These are phyloP conservation scores for Epichloe scottii DNA, from an alignment of 2,329 filamentous ascomycete genomes.

Conservation along the genomic window DNA sequence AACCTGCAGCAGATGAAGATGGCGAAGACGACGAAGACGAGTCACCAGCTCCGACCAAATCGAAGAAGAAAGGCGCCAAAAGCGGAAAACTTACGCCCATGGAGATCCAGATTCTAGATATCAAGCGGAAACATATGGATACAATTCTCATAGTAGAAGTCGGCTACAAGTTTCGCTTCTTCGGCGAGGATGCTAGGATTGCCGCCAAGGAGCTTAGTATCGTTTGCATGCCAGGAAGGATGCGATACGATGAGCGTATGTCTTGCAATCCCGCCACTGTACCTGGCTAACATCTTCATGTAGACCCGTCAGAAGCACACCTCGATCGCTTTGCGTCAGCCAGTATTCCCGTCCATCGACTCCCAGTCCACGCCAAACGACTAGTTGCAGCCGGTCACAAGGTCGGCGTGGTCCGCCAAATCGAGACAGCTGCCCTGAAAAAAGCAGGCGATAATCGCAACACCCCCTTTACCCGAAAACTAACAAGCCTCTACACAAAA, in stretches of 20 bases:
- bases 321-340: constrained; percentile 86
- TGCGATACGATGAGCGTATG: constrained; percentile 80
- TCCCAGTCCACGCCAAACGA: constrained; percentile 88
- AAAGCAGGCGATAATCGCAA: constrained; percentile 92
- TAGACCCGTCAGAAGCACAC: constrained; percentile 80
- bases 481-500: constrained; percentile 96
- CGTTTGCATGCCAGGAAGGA: constrained; percentile 91
- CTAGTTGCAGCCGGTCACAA: constrained; percentile 89
- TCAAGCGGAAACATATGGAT: constrained; percentile 84
- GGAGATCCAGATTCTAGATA: constrained; percentile 85
- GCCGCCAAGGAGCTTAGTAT: constrained; percentile 88
- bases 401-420: constrained; percentile 85
- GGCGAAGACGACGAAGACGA: constrained; percentile 40
- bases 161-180: constrained; percentile 96
- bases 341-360: constrained; percentile 82
- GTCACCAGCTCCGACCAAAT: constrained; percentile 29
- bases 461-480: constrained; percentile 77
- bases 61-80: constrained; percentile 58
- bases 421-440: constrained; percentile 92
- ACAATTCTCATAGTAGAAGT: constrained; percentile 88
- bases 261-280: constrained; percentile 5
- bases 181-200: constrained; percentile 82
- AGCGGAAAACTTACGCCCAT: constrained; percentile 79
- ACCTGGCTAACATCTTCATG: constrained; percentile 5
- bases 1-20: constrained; percentile 40